These are phyloP conservation scores for Metahyphopichia silvanorum DNA, from an alignment of 805 yeast genomes.

Conservation along the genomic window DNA sequence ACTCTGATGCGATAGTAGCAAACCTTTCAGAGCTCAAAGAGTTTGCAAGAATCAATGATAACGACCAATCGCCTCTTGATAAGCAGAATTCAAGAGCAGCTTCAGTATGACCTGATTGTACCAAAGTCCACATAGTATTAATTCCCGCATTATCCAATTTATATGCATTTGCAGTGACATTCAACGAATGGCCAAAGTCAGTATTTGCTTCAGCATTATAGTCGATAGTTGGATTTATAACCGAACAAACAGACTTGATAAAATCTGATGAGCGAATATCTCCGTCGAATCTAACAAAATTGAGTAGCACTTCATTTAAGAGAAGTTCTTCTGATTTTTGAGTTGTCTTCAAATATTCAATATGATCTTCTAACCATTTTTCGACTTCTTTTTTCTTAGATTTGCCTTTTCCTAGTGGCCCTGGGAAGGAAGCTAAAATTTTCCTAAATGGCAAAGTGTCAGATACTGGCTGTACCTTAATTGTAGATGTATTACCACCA, in stretches of 20 bases:
- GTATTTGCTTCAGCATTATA: slow-evolving; percentile 11
- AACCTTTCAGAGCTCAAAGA: slow-evolving; percentile 61
- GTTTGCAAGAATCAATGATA: slow-evolving; percentile 70
- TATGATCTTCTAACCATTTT: slow-evolving; percentile 47
- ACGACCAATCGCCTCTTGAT: slow-evolving; percentile 66
- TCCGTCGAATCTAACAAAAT: slow-evolving; percentile 28
- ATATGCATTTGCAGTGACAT: slow-evolving; percentile 31
- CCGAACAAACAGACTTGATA: slow-evolving; percentile 26
- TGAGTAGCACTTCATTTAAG: slow-evolving; percentile 27
- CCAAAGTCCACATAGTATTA: slow-evolving; percentile 28
- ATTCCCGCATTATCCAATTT: slow-evolving; percentile 39
- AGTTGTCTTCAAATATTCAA: slow-evolving; percentile 9
- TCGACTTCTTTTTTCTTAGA: slow-evolving; percentile 65
- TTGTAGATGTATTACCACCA: too few species aligned
- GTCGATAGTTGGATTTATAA: slow-evolving; percentile 43
- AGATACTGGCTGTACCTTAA: slow-evolving; percentile 31
- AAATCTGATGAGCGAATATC: slow-evolving; percentile 24
- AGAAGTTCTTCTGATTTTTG: slow-evolving; percentile 20
- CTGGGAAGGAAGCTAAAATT: slow-evolving; percentile 49
- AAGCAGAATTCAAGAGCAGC: slow-evolving; percentile 65
- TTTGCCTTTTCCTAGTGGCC: slow-evolving; percentile 59
- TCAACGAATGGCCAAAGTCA: slow-evolving; percentile 12
- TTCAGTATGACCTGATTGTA: slow-evolving; percentile 62
- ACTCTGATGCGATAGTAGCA: slow-evolving; percentile 55
- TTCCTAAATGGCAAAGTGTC: slow-evolving; percentile 19